Evolutionary conservation across 1,284 basidiomycete species (phyloP).

Genomic region (Leucoagaricus sp.): DNA sequence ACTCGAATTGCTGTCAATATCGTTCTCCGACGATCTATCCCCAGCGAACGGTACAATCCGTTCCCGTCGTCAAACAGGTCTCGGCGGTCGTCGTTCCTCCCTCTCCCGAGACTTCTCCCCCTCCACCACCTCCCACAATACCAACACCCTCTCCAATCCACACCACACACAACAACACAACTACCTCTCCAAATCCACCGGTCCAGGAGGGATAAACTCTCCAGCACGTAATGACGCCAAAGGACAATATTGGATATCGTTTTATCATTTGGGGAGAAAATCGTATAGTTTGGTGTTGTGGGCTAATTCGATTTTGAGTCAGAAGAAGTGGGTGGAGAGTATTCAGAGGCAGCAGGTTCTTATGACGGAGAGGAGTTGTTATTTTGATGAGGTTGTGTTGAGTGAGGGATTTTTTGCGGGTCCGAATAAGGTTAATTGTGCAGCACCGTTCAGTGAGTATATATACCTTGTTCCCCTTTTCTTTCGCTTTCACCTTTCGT

Average conservation of each 20-base stretch:
- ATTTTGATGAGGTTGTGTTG: slow-evolving; percentile 87
- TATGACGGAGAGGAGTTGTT: slow-evolving; percentile 81
- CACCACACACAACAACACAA: background rate
- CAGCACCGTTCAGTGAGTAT: slow-evolving; percentile 88
- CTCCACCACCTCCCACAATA: background rate
- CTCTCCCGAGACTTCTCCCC: slow-evolving; percentile 46
- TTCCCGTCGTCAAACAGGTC: slow-evolving; percentile 36
- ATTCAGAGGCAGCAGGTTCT: slow-evolving; percentile 90
- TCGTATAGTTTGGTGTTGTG: slow-evolving; percentile 93
- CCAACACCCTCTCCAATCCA: background rate
- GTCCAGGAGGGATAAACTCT: slow-evolving; percentile 29
- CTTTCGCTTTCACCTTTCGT: background rate
- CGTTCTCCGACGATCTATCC: slow-evolving; percentile 74
- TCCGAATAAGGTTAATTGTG: slow-evolving; percentile 87
- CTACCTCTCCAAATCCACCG: background rate
- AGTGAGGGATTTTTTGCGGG: slow-evolving; percentile 90
- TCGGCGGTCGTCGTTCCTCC: slow-evolving; percentile 50
- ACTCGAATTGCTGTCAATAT: slow-evolving; percentile 88
- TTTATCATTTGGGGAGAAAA: slow-evolving; percentile 92
- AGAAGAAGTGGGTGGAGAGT: slow-evolving; percentile 94
- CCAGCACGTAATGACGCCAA: slow-evolving; percentile 68
- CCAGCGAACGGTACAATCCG: slow-evolving; percentile 27
- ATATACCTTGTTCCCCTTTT: background rate
- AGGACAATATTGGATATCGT: slow-evolving; percentile 90
- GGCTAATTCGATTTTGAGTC: slow-evolving; percentile 84